Evolutionary conservation across 2,329 filamentous ascomycete species (phyloP).

Genomic region (Bimuria novae-zelandiae): DNA sequence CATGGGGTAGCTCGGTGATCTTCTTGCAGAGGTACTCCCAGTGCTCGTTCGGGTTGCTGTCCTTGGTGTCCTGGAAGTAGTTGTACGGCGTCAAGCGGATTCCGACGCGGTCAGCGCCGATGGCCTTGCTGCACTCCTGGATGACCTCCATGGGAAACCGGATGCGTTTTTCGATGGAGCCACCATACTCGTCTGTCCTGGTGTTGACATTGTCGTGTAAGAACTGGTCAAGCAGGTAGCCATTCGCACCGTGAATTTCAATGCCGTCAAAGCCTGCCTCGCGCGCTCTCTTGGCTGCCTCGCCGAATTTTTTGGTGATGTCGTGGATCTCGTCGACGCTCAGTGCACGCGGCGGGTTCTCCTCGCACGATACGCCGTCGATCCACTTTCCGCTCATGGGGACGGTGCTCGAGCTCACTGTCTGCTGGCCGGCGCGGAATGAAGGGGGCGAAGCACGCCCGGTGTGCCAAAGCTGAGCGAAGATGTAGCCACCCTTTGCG

Average conservation of each 20-base stretch:
- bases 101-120: slow-evolving; percentile 39
- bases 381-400: slow-evolving; percentile 47
- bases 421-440: slow-evolving; percentile 44
- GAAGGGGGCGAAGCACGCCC: slow-evolving; percentile 51
- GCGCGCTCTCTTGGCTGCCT: slow-evolving; percentile 45
- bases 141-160: slow-evolving; percentile 62
- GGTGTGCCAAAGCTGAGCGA: slow-evolving; percentile 53
- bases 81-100: slow-evolving; percentile 43
- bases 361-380: slow-evolving; percentile 44
- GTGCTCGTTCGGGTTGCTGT: slow-evolving; percentile 51
- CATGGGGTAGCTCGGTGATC: slow-evolving; percentile 41
- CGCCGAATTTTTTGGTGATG: slow-evolving; percentile 45
- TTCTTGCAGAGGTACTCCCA: slow-evolving; percentile 53
- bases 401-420: slow-evolving; percentile 48
- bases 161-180: slow-evolving; percentile 57
- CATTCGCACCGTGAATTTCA: slow-evolving; percentile 52
- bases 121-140: slow-evolving; percentile 35
- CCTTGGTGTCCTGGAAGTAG: slow-evolving; percentile 48
- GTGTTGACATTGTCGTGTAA: slow-evolving; percentile 56
- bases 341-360: slow-evolving; percentile 42
- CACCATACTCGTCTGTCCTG: slow-evolving; percentile 57
- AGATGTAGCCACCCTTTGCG: slow-evolving; percentile 56
- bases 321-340: slow-evolving; percentile 30
- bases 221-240: slow-evolving; percentile 58
- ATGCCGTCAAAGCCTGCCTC: slow-evolving; percentile 44